Percentiles rank a stretch among this genome's conserved stretches.
Evolutionary conservation across 2,329 filamentous ascomycete genomes (phyloP).

Genomic region (Pseudogymnoascus sp.): DNA sequence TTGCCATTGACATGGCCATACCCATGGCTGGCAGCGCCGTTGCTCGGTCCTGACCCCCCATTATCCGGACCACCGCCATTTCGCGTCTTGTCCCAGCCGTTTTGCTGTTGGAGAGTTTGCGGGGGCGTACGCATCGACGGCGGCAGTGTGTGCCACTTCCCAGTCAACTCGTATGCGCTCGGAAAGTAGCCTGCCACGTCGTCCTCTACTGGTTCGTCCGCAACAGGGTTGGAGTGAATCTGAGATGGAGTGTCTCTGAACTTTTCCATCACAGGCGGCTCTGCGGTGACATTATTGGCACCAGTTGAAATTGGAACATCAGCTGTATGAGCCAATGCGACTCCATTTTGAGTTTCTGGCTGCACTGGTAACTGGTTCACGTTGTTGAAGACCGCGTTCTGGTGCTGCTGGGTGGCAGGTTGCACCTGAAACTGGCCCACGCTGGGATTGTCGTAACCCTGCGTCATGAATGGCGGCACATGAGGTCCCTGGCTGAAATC

Average conservation of each 20-base stretch:
- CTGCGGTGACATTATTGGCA: neutral
- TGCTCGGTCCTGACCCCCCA: neutral
- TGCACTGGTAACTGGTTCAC: neutral
- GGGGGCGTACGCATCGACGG: neutral
- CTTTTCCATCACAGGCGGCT: neutral
- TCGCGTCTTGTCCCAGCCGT: neutral
- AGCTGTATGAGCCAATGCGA: neutral
- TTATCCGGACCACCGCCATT: neutral
- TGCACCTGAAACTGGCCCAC: neutral
- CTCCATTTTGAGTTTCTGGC: neutral
- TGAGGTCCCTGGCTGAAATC: neutral
- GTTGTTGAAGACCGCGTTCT: neutral
- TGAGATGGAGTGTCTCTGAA: neutral
- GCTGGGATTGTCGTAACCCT: neutral
- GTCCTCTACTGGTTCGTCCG: neutral
- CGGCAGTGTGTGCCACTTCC: neutral
- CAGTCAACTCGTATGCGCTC: slow-evolving; percentile 2
- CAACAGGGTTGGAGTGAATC: neutral
- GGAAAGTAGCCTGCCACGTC: neutral
- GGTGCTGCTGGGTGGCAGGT: neutral
- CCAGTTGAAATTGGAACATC: neutral
- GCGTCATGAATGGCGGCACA: neutral
- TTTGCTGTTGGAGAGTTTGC: neutral
- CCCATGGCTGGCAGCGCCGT: neutral
- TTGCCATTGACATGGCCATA: neutral